Base-by-base conservation (phyloP, 2,329 filamentous ascomycete species). In the Trichophyton simii region DNA sequence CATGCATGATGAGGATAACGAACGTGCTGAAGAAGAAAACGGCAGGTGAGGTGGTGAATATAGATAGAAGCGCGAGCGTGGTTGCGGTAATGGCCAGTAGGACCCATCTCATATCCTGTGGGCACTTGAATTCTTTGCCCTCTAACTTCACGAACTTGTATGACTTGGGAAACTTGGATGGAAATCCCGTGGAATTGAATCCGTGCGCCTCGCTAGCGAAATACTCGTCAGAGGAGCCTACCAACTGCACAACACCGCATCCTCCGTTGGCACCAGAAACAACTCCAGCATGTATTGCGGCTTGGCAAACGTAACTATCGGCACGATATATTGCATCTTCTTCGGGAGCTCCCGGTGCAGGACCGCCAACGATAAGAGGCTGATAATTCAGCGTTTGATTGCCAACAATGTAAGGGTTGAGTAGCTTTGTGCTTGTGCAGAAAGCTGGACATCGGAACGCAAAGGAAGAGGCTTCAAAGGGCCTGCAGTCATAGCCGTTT, bases 1-100 rank as follows among this genome's bases (percentile, higher is more conserved):
- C 88, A 65, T 96, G 91, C 77, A 88, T 89, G 75, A 96, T 97
- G 42, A 95, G 78, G 67, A 87, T 88, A 59, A 86, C 79, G 67
- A 96, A 97, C 41, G 85, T 80, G 58, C 85, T 86, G 72, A 89
- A 90, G 79, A 95, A 96, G 75, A 97, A 94, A 1, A 92, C 79
- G 1, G 83, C 80, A 0, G 91, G 84, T 0, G 87, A 89, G 0
- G 85, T 84, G 1, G 89, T 92, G 72, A 95, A 91, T 3, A 99
- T 77, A 2, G 89, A 91, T 9, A 97, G 73, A 0, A 91, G 72
- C 28, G 83, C 81, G 1, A 91, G 89, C 67, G 95, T 95, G 58
- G 85, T 83, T 25, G 92, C 80, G 0, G 91, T 95, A 6, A 97
- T 82, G 15, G 83, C 88, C 8, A 99, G 81, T 2, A 96, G 77